Conservation (phyloP, 192 early-diverging fungal species). For the Gonapodya prolifera region DNA sequence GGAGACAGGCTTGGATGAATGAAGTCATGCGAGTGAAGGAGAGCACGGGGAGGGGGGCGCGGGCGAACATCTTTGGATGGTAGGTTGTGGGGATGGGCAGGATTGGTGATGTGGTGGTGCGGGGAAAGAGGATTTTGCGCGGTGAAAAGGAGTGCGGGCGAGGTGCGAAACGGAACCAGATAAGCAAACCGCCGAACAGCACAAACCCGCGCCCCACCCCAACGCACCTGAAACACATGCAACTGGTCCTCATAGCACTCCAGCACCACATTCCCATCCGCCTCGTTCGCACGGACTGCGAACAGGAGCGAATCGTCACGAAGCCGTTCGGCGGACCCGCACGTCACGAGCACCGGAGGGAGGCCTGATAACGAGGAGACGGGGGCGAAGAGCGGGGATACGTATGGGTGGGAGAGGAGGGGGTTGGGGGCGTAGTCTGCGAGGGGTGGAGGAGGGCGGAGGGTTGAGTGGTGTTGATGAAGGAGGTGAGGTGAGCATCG, state of each 20-base stretch:
- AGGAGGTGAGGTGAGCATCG: neutral
- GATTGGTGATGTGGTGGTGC: too few species aligned
- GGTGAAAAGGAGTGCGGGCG: neutral
- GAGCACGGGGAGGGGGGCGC: neutral
- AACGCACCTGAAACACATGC: conserved; percentile 2
- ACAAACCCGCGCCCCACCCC: neutral
- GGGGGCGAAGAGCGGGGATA: neutral
- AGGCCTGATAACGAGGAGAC: neutral
- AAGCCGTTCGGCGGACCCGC: conserved; percentile 1
- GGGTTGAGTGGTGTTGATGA: neutral
- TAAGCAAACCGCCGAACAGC: neutral
- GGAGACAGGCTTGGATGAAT: neutral
- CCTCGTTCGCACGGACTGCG: neutral
- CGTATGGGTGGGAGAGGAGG: neutral
- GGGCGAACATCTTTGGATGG: neutral
- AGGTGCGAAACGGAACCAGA: neutral
- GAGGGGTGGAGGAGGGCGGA: neutral
- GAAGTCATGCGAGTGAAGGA: neutral
- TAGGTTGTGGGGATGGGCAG: too few species aligned
- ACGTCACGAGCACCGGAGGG: neutral
- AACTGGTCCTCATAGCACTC: neutral
- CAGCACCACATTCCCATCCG: neutral
- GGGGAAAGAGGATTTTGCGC: neutral
- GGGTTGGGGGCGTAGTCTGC: conserved; percentile 2
- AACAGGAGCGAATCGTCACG: neutral